phyloP scores from a whole-genome alignment of 768 basidiomycete genomes.

The Tephrocybe rancida region DNA sequence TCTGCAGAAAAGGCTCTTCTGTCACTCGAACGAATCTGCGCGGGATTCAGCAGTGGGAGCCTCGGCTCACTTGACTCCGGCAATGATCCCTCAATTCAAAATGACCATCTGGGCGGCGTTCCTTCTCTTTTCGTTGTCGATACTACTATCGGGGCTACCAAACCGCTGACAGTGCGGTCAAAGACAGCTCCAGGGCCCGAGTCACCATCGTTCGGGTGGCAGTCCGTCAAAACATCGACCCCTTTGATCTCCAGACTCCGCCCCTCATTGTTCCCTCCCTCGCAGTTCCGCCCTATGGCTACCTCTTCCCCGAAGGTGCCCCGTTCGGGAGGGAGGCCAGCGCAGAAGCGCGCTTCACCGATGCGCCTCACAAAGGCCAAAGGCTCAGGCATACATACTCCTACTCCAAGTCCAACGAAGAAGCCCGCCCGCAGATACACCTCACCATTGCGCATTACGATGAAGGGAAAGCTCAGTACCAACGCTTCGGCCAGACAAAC shows the following conservation, averaged over 20 bases:
- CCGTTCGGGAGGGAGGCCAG: not conserved
- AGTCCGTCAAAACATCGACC: constrained; percentile 10
- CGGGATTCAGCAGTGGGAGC: constrained; percentile 33
- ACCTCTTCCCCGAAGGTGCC: not conserved
- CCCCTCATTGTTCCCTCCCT: constrained; percentile 1
- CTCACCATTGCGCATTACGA: constrained; percentile 13
- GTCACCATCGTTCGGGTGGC: constrained; percentile 2
- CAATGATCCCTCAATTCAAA: constrained; percentile 7
- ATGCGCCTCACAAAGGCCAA: not conserved
- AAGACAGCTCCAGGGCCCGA: not conserved
- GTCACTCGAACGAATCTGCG: constrained; percentile 26
- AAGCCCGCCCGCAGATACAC: constrained; percentile 4
- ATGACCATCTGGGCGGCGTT: not conserved
- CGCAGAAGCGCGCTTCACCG: not conserved
- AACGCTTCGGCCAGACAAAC: not conserved
- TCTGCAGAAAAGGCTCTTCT: constrained; percentile 19
- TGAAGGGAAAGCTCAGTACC: constrained; percentile 1
- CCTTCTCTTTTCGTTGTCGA: not conserved
- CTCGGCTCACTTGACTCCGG: constrained; percentile 33
- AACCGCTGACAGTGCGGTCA: not conserved
- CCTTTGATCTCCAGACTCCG: constrained; percentile 3
- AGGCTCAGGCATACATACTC: not conserved
- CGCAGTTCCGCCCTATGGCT: constrained; percentile 3
- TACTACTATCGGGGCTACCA: not conserved
- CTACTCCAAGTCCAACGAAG: constrained; percentile 5